phyloP scores from a whole-genome alignment of 2,329 filamentous ascomycete species.

The Scleromitrula shiraiana region DNA sequence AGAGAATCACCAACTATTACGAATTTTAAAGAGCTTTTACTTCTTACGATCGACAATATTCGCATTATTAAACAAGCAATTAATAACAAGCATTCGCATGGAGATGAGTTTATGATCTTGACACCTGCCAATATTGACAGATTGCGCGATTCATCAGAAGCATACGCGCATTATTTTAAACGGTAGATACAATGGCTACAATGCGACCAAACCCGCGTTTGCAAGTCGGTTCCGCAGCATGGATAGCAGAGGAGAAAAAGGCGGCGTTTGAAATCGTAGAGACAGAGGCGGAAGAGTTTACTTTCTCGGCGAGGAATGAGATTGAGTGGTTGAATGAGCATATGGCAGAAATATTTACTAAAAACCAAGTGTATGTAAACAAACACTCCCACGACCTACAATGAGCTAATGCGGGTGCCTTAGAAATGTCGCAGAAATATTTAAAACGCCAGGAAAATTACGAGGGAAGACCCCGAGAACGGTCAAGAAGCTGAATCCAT shows the following conservation, averaged over 20 bases:
- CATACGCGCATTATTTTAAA: slow-evolving; percentile 29
- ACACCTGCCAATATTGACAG: slow-evolving; percentile 3
- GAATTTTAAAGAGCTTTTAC: slow-evolving; percentile 6
- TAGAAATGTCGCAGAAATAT: slow-evolving; percentile 89
- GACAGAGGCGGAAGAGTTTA: slow-evolving; percentile 85
- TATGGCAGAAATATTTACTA: slow-evolving; percentile 88
- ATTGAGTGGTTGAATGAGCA: slow-evolving; percentile 98
- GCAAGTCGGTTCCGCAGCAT: slow-evolving; percentile 72
- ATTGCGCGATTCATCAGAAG: slow-evolving; percentile 6
- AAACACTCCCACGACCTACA: slow-evolving; percentile 10
- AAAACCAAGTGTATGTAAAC: slow-evolving; percentile 70
- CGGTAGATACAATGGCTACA: slow-evolving; percentile 25
- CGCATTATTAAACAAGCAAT: neutral
- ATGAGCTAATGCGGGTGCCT: slow-evolving; percentile 11
- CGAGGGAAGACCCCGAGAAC: slow-evolving; percentile 75
- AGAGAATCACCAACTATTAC: slow-evolving; percentile 13
- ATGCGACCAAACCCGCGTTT: slow-evolving; percentile 41
- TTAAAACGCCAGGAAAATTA: slow-evolving; percentile 84
- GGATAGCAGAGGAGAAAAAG: slow-evolving; percentile 78
- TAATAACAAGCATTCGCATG: slow-evolving; percentile 12
- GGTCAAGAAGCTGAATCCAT: slow-evolving; percentile 49
- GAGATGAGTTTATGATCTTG: slow-evolving; percentile 20
- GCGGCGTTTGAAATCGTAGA: slow-evolving; percentile 68
- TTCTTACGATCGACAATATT: slow-evolving; percentile 14
- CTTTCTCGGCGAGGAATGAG: slow-evolving; percentile 86